Evolutionary conservation across 1,284 basidiomycete species (phyloP).

Genomic region (Melampsora medusae): DNA sequence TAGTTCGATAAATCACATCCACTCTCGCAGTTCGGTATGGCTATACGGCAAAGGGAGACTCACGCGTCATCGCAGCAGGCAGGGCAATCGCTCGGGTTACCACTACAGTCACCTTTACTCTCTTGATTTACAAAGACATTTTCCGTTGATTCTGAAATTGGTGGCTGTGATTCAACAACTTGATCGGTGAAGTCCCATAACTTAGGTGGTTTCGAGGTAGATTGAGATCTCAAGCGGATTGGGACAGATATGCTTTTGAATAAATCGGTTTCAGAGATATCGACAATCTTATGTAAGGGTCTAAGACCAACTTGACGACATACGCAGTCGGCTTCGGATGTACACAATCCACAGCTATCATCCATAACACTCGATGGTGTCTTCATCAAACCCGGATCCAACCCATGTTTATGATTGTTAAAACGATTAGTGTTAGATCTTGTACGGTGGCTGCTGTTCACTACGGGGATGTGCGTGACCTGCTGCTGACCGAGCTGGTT

Average conservation of each 20-base stretch:
- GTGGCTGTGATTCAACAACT: background rate
- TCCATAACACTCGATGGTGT: conserved; percentile 25
- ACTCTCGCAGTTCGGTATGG: background rate
- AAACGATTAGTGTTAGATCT: background rate
- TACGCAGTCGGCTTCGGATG: conserved; percentile 40
- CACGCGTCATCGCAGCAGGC: conserved; percentile 40
- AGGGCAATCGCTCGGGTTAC: conserved; percentile 39
- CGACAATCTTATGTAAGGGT: conserved; percentile 23
- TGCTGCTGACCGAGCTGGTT: background rate
- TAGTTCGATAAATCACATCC: background rate
- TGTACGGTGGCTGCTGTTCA: background rate
- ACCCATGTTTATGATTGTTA: background rate
- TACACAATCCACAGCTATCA: conserved; percentile 42
- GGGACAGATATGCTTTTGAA: conserved; percentile 18
- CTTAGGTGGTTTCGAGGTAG: conserved; percentile 5
- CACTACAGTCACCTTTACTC: conserved; percentile 26
- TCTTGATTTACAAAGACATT: background rate
- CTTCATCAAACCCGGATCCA: background rate
- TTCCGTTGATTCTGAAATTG: background rate
- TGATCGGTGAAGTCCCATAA: conserved; percentile 23
- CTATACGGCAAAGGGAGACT: conserved; percentile 6
- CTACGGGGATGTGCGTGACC: background rate
- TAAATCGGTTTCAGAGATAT: conserved; percentile 4
- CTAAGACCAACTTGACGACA: conserved; percentile 39
- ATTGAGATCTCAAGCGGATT: conserved; percentile 21